Conservation (phyloP, 2,329 filamentous ascomycete genomes). For the Xylaria sp. region DNA sequence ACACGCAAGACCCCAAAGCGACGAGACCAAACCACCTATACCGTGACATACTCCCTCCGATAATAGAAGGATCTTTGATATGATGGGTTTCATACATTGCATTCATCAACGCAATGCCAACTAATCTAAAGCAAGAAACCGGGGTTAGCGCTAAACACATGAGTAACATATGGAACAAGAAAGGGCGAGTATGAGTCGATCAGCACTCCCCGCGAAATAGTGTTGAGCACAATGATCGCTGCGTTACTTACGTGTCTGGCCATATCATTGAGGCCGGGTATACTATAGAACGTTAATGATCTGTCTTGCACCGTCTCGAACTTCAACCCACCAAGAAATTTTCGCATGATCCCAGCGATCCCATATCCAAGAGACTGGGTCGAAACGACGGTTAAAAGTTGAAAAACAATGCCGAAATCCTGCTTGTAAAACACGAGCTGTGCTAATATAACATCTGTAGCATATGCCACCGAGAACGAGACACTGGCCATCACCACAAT, state of each 20-base stretch:
- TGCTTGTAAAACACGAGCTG: conserved; percentile 78
- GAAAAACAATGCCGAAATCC: conserved; percentile 72
- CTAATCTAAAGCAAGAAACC: conserved; percentile 59
- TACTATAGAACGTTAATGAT: conserved; percentile 51
- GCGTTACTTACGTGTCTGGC: conserved; percentile 57
- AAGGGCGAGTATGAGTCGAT: neutral
- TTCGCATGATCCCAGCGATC: conserved; percentile 73
- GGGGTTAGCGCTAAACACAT: conserved; percentile 12
- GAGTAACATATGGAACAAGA: neutral
- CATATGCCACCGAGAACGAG: conserved; percentile 75
- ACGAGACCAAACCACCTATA: conserved; percentile 72
- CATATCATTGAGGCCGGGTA: conserved; percentile 79
- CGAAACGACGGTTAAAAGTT: conserved; percentile 72
- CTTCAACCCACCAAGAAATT: conserved; percentile 63
- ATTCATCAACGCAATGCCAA: conserved; percentile 73
- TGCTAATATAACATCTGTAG: conserved; percentile 77
- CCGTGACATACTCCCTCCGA: conserved; percentile 73
- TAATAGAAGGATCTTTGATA: conserved; percentile 58
- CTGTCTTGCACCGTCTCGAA: neutral
- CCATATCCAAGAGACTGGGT: conserved; percentile 77
- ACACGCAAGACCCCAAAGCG: conserved; percentile 67
- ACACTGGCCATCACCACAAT: conserved; percentile 78
- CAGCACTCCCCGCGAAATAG: neutral
- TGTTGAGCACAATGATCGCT: neutral
- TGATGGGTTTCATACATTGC: conserved; percentile 74